Conservation (phyloP, 805 yeast genomes). For the Schwanniomyces sp. region DNA sequence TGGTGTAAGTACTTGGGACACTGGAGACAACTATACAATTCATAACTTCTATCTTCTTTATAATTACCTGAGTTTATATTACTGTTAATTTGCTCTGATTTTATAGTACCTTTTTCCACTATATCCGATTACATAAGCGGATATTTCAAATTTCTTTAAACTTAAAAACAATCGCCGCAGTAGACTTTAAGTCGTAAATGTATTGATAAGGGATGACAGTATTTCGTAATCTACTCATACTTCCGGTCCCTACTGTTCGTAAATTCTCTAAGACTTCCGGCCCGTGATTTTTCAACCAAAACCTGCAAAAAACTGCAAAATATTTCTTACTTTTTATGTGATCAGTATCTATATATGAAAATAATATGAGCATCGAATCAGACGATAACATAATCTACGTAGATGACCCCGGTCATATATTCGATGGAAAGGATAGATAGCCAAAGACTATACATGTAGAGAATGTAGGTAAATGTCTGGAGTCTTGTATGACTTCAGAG, state of each 20-base stretch:
- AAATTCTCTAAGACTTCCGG: no score
- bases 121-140: not conserved
- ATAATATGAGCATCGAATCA: not conserved
- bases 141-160: not conserved
- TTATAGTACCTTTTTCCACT: no score
- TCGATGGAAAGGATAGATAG: not conserved
- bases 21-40: constrained; percentile 54
- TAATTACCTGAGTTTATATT: not conserved
- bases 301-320: not conserved
- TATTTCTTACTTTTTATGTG: not conserved
- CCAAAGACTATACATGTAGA: no score
- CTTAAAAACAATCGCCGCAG: no score
- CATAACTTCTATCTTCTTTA: constrained; percentile 14
- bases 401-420: not conserved
- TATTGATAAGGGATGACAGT: no score
- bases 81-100: not conserved
- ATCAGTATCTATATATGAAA: not conserved
- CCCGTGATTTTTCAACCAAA: not conserved
- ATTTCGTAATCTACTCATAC: no score
- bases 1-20: constrained; percentile 49
- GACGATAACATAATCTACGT: not conserved
- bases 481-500: not conserved
- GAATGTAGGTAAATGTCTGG: not conserved
- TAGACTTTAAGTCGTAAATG: no score
- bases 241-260: no score